These are phyloP conservation scores for Discostella stelligeroides DNA, from an alignment of 108 stramenopile genomes.

Conservation along the genomic window DNA sequence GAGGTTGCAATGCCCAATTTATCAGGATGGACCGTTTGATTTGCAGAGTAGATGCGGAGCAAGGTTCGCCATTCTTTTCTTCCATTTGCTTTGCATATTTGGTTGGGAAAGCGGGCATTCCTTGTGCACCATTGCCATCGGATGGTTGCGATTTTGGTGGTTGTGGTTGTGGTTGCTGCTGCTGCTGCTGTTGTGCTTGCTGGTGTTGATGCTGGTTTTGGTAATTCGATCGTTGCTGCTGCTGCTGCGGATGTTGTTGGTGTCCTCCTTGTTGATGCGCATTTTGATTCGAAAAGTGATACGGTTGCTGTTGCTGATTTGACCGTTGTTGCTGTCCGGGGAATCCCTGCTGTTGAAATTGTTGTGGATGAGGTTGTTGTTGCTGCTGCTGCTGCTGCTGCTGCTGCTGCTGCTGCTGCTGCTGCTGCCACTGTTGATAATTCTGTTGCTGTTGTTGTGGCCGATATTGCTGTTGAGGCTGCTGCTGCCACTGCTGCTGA, in stretches of 20 bases:
- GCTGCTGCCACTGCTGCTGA: conserved; percentile 45
- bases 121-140: conserved; percentile 20
- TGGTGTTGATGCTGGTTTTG: conserved; percentile 25
- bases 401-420: conserved; percentile 42
- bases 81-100: conserved; percentile 80
- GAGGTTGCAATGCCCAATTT: conserved; percentile 85
- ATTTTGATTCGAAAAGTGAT: conserved; percentile 37
- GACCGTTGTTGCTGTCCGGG: conserved; percentile 38
- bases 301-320: conserved; percentile 27
- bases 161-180: conserved; percentile 18
- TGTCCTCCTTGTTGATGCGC: conserved; percentile 8
- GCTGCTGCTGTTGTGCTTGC: neutral
- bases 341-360: conserved; percentile 37
- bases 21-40: conserved; percentile 77
- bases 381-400: conserved; percentile 43
- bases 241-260: conserved; percentile 5
- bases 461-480: conserved; percentile 34
- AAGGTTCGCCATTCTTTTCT: conserved; percentile 43
- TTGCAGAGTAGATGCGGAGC: conserved; percentile 57
- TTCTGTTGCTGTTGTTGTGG: conserved; percentile 37
- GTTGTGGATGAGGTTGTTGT: conserved; percentile 23
- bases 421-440: conserved; percentile 33
- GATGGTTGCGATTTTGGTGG: conserved; percentile 24
- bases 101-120: conserved; percentile 34
- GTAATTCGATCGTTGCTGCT: conserved; percentile 9